phyloP scores from a whole-genome alignment of 1,139 yeast species.

The Zygoascus hellenicus region DNA sequence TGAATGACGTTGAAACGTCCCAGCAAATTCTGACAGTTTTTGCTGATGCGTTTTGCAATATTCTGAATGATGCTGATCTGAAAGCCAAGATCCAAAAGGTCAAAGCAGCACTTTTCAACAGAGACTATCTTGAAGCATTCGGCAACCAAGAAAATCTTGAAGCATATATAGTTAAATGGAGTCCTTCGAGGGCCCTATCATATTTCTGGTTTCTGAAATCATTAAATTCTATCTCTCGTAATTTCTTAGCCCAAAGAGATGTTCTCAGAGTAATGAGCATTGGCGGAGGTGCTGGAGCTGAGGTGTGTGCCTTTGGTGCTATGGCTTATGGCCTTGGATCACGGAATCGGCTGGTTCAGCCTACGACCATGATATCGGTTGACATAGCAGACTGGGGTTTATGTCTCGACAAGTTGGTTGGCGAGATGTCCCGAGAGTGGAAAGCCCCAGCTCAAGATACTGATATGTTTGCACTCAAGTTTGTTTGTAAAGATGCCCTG shows the following conservation, averaged over 20 bases:
- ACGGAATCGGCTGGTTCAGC: neutral
- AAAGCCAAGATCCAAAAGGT: conserved; percentile 51
- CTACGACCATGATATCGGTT: conserved; percentile 45
- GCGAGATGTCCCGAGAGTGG: conserved; percentile 24
- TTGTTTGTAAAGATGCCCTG: conserved; percentile 29
- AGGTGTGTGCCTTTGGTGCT: conserved; percentile 63
- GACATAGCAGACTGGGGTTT: conserved; percentile 77
- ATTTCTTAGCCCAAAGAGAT: conserved; percentile 10
- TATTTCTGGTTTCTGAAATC: conserved; percentile 58
- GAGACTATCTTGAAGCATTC: conserved; percentile 69
- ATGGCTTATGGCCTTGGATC: conserved; percentile 32
- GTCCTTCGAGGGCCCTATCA: conserved; percentile 73
- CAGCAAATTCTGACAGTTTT: conserved; percentile 27
- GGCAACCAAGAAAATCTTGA: conserved; percentile 55
- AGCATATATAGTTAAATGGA: conserved; percentile 82
- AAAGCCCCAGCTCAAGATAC: conserved; percentile 12
- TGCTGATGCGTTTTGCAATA: conserved; percentile 21
- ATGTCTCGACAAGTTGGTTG: conserved; percentile 43
- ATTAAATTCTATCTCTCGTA: conserved; percentile 13
- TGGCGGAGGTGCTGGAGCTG: conserved; percentile 92
- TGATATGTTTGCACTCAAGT: conserved; percentile 39
- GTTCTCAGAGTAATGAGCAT: conserved; percentile 28
- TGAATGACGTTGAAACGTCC: neutral
- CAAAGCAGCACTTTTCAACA: conserved; percentile 59
- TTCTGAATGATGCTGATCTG: conserved; percentile 21